These are phyloP conservation scores for Eucalyptus camaldulensis DNA, from an alignment of 345 rosid species.

Conservation along the genomic window DNA sequence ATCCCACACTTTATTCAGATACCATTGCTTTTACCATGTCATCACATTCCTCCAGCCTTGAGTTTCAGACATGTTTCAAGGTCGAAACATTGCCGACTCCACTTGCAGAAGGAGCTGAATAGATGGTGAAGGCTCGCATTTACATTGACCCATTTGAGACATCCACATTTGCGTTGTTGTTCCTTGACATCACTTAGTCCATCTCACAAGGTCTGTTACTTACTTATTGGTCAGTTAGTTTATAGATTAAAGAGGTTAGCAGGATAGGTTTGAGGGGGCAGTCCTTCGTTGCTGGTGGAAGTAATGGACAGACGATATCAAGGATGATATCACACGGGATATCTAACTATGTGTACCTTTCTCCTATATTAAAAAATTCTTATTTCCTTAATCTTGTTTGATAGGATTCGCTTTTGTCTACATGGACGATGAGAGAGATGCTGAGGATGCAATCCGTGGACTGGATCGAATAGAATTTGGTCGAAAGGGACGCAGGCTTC, in stretches of 20 bases:
- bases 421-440: slow-evolving; percentile 98
- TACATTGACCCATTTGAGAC: slow-evolving; percentile 61
- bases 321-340: slow-evolving; percentile 26
- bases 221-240: slow-evolving; percentile 59
- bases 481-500: slow-evolving; percentile 87
- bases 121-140: slow-evolving; percentile 54
- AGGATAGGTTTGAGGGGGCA: slow-evolving; percentile 20
- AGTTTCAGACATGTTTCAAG: slow-evolving; percentile 57
- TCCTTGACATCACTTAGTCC: slow-evolving; percentile 79
- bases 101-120: slow-evolving; percentile 54
- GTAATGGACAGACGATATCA: slow-evolving; percentile 1
- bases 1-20: slow-evolving; percentile 44
- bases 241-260: slow-evolving; percentile 40
- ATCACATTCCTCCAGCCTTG: slow-evolving; percentile 58
- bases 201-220: slow-evolving; percentile 84
- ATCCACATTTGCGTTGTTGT: slow-evolving; percentile 79
- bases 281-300: slow-evolving; percentile 8
- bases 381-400: not conserved
- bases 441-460: slow-evolving; percentile 93
- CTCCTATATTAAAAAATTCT: not conserved
- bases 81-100: slow-evolving; percentile 60
- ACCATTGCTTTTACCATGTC: slow-evolving; percentile 68
- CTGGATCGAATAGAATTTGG: slow-evolving; percentile 81
- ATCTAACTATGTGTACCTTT: not conserved
- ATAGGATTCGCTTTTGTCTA: slow-evolving; percentile 87